phyloP scores from a whole-genome alignment of 2,329 filamentous ascomycete species.

The Microcyclospora tardicrescens region DNA sequence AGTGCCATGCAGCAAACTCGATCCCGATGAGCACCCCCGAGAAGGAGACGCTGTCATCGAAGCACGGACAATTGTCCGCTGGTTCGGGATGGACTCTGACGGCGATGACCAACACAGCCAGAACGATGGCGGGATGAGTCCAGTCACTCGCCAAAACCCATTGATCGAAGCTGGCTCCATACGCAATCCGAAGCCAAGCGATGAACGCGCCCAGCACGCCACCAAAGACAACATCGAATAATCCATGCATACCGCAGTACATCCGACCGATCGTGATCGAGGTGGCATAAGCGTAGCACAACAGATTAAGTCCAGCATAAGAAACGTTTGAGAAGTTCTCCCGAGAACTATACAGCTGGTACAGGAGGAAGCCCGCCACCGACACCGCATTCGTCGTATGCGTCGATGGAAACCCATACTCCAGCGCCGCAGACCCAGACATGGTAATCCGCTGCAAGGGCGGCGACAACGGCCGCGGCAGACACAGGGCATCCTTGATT shows the following conservation, averaged over 20 bases:
- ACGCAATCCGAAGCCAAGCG: slow-evolving; percentile 42
- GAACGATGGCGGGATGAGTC: slow-evolving; percentile 50
- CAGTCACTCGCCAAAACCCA: slow-evolving; percentile 56
- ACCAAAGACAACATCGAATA: slow-evolving; percentile 77
- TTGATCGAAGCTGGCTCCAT: slow-evolving; percentile 49
- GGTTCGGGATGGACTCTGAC: slow-evolving; percentile 90
- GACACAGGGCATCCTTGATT: slow-evolving; percentile 83
- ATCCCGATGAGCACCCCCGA: slow-evolving; percentile 67
- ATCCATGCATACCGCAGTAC: slow-evolving; percentile 98
- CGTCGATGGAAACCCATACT: slow-evolving; percentile 95
- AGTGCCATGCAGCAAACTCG: slow-evolving; percentile 75
- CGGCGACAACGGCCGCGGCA: slow-evolving; percentile 82
- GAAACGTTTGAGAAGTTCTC: slow-evolving; percentile 42
- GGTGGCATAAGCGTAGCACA: slow-evolving; percentile 71
- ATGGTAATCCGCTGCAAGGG: slow-evolving; percentile 91
- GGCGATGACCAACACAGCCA: slow-evolving; percentile 56
- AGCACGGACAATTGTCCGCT: slow-evolving; percentile 67
- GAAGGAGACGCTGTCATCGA: slow-evolving; percentile 33
- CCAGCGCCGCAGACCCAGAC: slow-evolving; percentile 86
- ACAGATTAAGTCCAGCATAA: slow-evolving; percentile 27
- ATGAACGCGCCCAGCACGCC: slow-evolving; percentile 60
- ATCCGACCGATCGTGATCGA: slow-evolving; percentile 85
- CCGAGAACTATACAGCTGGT: slow-evolving; percentile 54
- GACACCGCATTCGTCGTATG: slow-evolving; percentile 96
- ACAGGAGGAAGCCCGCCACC: slow-evolving; percentile 71